Evolutionary conservation across 805 yeast genomes (phyloP), one percentile per base, ranked within the genome.

Genomic region (Cyberlindnera euphorbiiphila): DNA sequence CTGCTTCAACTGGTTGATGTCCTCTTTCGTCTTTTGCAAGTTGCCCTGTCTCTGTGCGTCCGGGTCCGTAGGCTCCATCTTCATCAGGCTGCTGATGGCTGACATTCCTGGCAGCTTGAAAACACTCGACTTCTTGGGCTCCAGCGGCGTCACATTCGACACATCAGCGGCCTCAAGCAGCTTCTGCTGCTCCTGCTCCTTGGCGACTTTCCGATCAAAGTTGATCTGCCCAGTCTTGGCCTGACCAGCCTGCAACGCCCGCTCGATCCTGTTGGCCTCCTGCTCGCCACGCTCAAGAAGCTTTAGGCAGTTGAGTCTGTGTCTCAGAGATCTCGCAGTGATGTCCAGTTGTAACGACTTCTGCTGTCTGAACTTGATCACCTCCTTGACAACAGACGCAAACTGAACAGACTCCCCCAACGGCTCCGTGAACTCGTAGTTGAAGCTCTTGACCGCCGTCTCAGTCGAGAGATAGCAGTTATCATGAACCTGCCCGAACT

Each of bases 401-500:
- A 74, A 72, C 51, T 81, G 85, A 2, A 78, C 85, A n/a, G 78
- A 74, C 53, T 81, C 87, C 1, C 80, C 80, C 32, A 81, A 59
- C 4, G 86, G 86, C 53, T 81, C 87, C 7, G 76, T 69, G 49
- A 79, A 80, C 37, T 76, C 75, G 2, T 76, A 69, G 35, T 74
- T 76, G 34, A 81, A 59, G 25, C 72, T 72, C 10, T 67, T 60
- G 5, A 77, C 72, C 9, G 81, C 65, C 2, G 71, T 54, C 34
- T 66, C 71, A 6, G 68, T 56, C 9, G 78, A 70, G 2, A 78
- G 71, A 43, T 74, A 77, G 22, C 74, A 74, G 27, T 81, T 76
- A 57, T 93, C 98, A 50, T 85, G 79, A 1, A 85, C 81, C 53
- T 85, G 89, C 1, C 98, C 97, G 23, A 86, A 72, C 46, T 79